Evolutionary conservation across 2,329 filamentous ascomycete species (phyloP), one percentile per base, ranked within the genome.

Genomic region (Alternaria viburni): DNA sequence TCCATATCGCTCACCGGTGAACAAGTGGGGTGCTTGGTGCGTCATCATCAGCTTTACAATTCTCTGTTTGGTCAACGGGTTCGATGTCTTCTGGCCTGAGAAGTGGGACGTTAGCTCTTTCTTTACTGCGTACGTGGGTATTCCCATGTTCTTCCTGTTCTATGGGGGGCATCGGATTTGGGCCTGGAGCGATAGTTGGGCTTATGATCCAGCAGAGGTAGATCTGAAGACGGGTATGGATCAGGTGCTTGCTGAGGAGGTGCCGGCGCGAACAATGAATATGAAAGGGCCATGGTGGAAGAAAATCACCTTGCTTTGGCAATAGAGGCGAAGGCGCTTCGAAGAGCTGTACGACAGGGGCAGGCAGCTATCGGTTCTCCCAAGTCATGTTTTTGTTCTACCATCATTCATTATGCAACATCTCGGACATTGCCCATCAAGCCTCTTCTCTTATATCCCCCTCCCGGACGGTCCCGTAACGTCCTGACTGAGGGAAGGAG

Each of bases 21-120:
- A 89, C 69, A 88, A 91, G 0, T 93, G 90, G 73, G 88, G 87
- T 3, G 86, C 90, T 0, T 92, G 85, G 72, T 79, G 86, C 57
- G 84, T 86, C 10, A 84, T 93, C 2, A 75, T 86, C 15, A 74
- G 88, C 23, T 85, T 93, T 57, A 75, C 78, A 4, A 79, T 92
- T 25, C 82, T 94, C n/a, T 87, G 86, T 1, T 79, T 94, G 4
- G 89, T 92, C 69, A 93, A 93, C 71, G 92, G 91, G 1, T 95
- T 93, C 79, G 86, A 89, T 36, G 86, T 91, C 13, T 94, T 95
- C 76, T 90, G 90, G 76, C 87, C 88, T 0, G 81, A 83, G 8
- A 83, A 89, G 26, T 95, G 89, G 86, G 86, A 83, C 15, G 86
- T 85, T 0, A 82, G 84, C 6, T 83, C 84, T 70, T 96, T 96